Evolutionary conservation across 768 basidiomycete genomes (phyloP).

Genomic region (Tulasnella sp.): DNA sequence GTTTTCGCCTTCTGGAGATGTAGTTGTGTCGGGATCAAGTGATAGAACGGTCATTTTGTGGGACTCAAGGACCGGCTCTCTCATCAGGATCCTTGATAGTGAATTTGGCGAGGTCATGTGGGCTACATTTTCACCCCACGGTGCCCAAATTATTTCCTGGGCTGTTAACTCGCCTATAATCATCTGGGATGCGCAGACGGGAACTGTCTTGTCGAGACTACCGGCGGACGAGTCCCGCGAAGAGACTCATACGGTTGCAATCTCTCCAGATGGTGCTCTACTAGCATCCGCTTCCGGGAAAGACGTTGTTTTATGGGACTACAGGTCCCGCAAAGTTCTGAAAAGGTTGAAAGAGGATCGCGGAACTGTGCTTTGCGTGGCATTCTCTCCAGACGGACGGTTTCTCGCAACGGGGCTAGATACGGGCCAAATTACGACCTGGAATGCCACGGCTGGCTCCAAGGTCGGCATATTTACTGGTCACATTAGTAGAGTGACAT

Average conservation of each 20-base stretch:
- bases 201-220: background rate
- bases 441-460: constrained; percentile 4
- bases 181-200: background rate
- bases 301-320: background rate
- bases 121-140: constrained; percentile 14
- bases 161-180: background rate
- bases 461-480: constrained; percentile 1
- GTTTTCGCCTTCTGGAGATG: constrained; percentile 9
- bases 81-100: background rate
- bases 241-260: background rate
- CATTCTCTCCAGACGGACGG: constrained; percentile 11
- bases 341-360: background rate
- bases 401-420: constrained; percentile 4
- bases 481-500: background rate
- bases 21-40: constrained; percentile 5
- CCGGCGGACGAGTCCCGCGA: background rate
- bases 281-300: constrained; percentile 5
- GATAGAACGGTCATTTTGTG: constrained; percentile 13
- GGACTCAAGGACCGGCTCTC: constrained; percentile 2
- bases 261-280: constrained; percentile 2
- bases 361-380: background rate
- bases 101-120: background rate
- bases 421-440: background rate
- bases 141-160: background rate
- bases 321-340: background rate